A percentile compares a stretch with the other conserved stretches of the same genome.
These are phyloP conservation scores for Aspergillus fischeri DNA, from an alignment of 2,329 filamentous ascomycete species.

Conservation along the genomic window DNA sequence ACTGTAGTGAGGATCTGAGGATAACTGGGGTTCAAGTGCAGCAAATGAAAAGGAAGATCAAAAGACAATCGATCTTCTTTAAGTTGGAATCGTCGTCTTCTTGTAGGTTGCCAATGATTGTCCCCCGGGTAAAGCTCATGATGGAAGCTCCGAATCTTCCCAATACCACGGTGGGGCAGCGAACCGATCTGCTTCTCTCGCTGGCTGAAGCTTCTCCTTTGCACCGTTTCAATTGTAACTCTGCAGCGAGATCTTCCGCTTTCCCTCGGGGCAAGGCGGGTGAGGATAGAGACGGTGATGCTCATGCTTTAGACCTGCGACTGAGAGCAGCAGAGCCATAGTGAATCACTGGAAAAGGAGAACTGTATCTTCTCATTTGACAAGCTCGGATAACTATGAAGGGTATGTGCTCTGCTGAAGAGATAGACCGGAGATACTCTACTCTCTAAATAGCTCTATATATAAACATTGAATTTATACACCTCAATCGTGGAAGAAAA, in stretches of 20 bases:
- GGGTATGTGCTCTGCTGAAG: background rate
- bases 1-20: background rate
- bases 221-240: conserved; percentile 18
- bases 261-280: conserved; percentile 32
- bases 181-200: conserved; percentile 22
- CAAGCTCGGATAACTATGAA: too few relatives aligned
- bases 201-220: conserved; percentile 24
- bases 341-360: background rate
- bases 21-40: background rate
- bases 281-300: conserved; percentile 10
- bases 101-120: conserved; percentile 6
- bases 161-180: conserved; percentile 34
- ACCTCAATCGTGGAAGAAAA: too few relatives aligned
- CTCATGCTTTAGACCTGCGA: background rate
- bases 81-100: background rate
- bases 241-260: conserved; percentile 37
- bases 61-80: background rate
- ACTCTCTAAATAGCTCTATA: background rate
- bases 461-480: background rate
- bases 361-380: background rate
- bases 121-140: conserved; percentile 25
- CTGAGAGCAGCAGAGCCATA: background rate
- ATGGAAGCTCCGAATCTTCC: conserved; percentile 35
- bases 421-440: background rate
- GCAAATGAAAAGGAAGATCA: conserved; percentile 2